phyloP scores from a whole-genome alignment of 2,329 filamentous ascomycete species.

The Apiospora koreana region DNA sequence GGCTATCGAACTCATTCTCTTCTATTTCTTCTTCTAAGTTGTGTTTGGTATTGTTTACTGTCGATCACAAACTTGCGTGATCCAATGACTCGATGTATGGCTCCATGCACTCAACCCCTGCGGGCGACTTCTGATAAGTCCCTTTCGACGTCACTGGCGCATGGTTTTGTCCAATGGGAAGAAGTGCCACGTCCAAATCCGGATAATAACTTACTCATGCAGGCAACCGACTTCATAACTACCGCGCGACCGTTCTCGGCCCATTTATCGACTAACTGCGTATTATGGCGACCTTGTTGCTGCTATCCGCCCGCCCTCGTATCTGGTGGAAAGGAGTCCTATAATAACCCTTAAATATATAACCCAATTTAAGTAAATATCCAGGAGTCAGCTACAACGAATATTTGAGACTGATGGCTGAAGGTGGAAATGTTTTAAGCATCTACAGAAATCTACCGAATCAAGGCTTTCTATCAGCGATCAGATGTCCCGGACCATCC shows the following conservation, averaged over 20 bases:
- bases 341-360: too few species aligned
- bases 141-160: not conserved
- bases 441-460: too few species aligned
- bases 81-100: not conserved
- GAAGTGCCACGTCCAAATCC: not conserved
- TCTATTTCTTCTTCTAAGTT: not conserved
- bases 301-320: too few species aligned
- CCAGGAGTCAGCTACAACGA: too few species aligned
- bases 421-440: too few species aligned
- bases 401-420: too few species aligned
- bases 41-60: not conserved
- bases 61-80: not conserved
- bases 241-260: not conserved
- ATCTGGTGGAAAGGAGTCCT: too few species aligned
- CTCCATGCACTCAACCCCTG: not conserved
- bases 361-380: too few species aligned
- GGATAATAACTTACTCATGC: not conserved
- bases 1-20: not conserved
- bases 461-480: too few species aligned
- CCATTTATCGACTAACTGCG: too few species aligned
- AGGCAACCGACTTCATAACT: not conserved
- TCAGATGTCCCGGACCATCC: too few species aligned
- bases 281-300: too few species aligned
- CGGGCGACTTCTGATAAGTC: not conserved
- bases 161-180: not conserved